Conservation (phyloP, 2,329 filamentous ascomycete genomes). For the Boeremia lycopersici region DNA sequence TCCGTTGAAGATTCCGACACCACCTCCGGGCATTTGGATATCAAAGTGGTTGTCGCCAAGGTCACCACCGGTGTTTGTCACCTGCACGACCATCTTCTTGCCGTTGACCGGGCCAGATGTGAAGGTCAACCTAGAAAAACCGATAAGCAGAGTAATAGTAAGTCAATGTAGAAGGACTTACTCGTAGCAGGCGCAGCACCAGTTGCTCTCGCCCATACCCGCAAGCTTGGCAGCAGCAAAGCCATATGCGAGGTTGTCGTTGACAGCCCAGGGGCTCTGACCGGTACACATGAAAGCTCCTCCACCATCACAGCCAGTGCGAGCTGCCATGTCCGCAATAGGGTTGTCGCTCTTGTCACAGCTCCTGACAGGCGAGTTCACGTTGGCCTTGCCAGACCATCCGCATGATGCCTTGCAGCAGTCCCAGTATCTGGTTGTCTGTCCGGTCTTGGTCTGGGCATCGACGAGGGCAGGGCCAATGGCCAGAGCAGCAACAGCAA, state of each 20-base stretch:
- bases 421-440: slow-evolving; percentile 55
- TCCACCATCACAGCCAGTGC: slow-evolving; percentile 58
- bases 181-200: slow-evolving; percentile 72
- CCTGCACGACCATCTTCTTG: slow-evolving; percentile 68
- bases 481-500: slow-evolving; percentile 35
- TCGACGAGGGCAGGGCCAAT: slow-evolving; percentile 35
- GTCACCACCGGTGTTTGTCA: slow-evolving; percentile 63
- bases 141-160: slow-evolving; percentile 11
- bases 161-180: slow-evolving; percentile 16
- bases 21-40: slow-evolving; percentile 47
- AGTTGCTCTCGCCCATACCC: slow-evolving; percentile 60
- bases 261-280: slow-evolving; percentile 67
- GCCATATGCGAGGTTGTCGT: slow-evolving; percentile 64
- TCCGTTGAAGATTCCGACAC: slow-evolving; percentile 45
- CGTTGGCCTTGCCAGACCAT: slow-evolving; percentile 63
- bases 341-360: slow-evolving; percentile 64
- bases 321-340: slow-evolving; percentile 57
- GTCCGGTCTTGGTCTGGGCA: slow-evolving; percentile 36
- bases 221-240: slow-evolving; percentile 67
- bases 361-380: slow-evolving; percentile 59
- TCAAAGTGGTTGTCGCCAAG: slow-evolving; percentile 47
- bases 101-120: slow-evolving; percentile 61
- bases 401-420: slow-evolving; percentile 74
- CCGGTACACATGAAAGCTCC: slow-evolving; percentile 66
- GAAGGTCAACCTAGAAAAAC: slow-evolving; percentile 56